Conservation (phyloP, 75 land plant species). For the Cunninghamia lanceolata region DNA sequence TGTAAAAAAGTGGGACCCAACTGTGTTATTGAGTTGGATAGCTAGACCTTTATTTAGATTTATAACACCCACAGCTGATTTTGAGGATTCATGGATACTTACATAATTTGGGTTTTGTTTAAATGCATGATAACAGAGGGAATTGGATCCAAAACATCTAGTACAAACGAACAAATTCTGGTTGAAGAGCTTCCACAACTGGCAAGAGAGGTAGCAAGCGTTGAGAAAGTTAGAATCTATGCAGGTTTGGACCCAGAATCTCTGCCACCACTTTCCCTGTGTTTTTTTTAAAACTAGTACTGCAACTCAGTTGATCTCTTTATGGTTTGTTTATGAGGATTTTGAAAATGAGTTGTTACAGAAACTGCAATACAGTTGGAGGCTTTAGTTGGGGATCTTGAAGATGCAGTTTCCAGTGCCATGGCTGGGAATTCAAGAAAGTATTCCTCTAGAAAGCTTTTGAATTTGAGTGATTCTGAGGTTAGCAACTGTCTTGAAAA, state of each 20-base stretch:
- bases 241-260: conserved; percentile 49
- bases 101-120: conserved; percentile 2
- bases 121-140: background rate
- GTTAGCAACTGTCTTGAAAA: conserved; percentile 29
- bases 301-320: background rate
- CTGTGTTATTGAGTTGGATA: background rate
- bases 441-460: conserved; percentile 15
- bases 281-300: background rate
- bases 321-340: background rate
- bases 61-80: background rate
- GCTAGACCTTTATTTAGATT: background rate
- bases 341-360: conserved; percentile 17
- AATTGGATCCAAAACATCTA: conserved; percentile 14
- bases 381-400: conserved; percentile 82
- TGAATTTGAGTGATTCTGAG: conserved; percentile 26
- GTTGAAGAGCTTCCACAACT: conserved; percentile 63
- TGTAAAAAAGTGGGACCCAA: no score
- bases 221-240: conserved; percentile 80
- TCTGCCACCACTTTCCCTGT: background rate
- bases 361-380: conserved; percentile 85
- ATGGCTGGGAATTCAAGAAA: conserved; percentile 40
- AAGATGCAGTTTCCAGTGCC: conserved; percentile 79
- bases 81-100: background rate
- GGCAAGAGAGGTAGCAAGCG: conserved; percentile 83
- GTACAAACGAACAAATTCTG: conserved; percentile 26